Conservation (phyloP, 1,284 basidiomycete species). For the Ustilago cynodontis region DNA sequence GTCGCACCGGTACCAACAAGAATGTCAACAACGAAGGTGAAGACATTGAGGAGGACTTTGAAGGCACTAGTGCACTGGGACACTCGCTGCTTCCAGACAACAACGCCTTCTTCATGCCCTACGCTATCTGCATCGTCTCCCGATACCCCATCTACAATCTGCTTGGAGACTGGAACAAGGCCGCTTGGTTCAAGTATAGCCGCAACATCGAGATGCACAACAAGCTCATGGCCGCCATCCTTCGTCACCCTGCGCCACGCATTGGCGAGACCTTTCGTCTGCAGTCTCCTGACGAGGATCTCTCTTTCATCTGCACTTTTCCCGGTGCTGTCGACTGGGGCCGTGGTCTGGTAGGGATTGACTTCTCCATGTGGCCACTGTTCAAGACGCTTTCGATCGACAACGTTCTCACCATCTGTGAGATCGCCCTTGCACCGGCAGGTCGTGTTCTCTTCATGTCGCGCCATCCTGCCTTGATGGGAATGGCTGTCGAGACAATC, state of each 20-base stretch:
- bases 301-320: conserved; percentile 63
- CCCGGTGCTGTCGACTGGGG: conserved; percentile 72
- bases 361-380: conserved; percentile 94
- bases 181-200: conserved; percentile 70
- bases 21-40: conserved; percentile 36
- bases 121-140: conserved; percentile 67
- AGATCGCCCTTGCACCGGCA: conserved; percentile 92
- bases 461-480: conserved; percentile 89
- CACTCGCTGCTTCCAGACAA: conserved; percentile 57
- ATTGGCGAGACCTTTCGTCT: conserved; percentile 63
- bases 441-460: conserved; percentile 91
- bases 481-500: conserved; percentile 86
- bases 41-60: conserved; percentile 39
- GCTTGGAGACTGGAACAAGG: conserved; percentile 68
- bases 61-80: conserved; percentile 35
- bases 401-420: conserved; percentile 91
- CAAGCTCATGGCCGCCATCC: conserved; percentile 68
- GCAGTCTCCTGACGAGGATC: conserved; percentile 65
- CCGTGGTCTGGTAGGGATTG: conserved; percentile 70
- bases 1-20: conserved; percentile 27
- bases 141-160: conserved; percentile 68
- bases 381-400: conserved; percentile 95
- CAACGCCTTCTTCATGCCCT: conserved; percentile 66
- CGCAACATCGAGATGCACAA: conserved; percentile 70
- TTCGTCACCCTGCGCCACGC: conserved; percentile 66